Evolutionary conservation across 495 filamentous ascomycete species (phyloP).

Genomic region (Niebla homalea): DNA sequence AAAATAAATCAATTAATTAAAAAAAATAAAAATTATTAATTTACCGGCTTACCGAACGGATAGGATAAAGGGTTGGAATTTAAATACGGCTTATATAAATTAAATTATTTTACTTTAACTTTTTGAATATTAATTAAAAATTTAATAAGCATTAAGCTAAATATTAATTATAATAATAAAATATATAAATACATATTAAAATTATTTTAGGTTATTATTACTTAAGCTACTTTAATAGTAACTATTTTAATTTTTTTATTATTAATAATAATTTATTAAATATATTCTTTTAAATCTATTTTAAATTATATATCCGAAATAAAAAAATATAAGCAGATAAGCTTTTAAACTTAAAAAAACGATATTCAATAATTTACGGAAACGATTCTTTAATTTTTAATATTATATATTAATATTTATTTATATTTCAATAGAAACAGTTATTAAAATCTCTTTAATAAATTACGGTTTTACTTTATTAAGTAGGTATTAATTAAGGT

Average conservation of each 20-base stretch:
- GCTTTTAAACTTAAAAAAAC: neutral
- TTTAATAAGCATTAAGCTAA: neutral
- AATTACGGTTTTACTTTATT: neutral
- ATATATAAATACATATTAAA: neutral
- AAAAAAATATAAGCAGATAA: neutral
- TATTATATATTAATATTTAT: neutral
- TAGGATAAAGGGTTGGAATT: neutral
- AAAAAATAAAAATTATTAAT: neutral
- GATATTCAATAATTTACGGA: neutral
- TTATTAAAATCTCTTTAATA: neutral
- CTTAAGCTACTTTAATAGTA: neutral
- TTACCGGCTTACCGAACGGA: neutral
- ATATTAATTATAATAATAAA: neutral
- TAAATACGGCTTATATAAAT: neutral
- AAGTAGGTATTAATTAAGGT: neutral
- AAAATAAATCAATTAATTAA: neutral
- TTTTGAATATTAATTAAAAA: neutral
- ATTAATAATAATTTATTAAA: neutral
- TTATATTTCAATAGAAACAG: constrained; percentile 2
- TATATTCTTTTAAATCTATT: neutral
- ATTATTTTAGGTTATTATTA: constrained; percentile 2
- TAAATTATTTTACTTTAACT: neutral
- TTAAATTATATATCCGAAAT: neutral
- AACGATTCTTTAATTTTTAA: neutral
- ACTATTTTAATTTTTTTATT: neutral